Evolutionary conservation across 306 rosid genomes (phyloP).

Genomic region (Rosa chinensis): DNA sequence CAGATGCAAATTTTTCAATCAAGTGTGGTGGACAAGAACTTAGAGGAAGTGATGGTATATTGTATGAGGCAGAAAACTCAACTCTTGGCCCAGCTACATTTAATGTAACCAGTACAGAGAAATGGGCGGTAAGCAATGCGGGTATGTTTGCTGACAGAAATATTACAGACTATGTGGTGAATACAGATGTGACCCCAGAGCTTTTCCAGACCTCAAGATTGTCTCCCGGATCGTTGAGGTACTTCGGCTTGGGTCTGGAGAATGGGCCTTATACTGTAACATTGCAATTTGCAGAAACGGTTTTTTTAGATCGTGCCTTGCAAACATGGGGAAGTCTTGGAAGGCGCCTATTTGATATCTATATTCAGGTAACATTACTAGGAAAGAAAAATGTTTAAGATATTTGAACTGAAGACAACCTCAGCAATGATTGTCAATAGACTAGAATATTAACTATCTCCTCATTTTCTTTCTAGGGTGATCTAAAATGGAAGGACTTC

Average conservation of each 20-base stretch:
- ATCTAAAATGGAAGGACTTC: too few relatives aligned
- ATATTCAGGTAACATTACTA: too few relatives aligned
- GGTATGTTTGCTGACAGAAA: conserved; percentile 2
- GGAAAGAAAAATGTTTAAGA: too few relatives aligned
- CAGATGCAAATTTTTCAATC: conserved; percentile 35
- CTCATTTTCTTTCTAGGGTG: too few relatives aligned
- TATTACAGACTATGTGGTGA: not conserved
- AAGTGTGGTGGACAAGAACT: conserved; percentile 22
- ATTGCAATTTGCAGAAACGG: too few relatives aligned
- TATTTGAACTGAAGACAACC: too few relatives aligned
- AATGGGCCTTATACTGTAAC: too few relatives aligned
- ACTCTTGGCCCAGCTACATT: conserved; percentile 17
- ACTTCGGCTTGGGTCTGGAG: conserved; percentile 7
- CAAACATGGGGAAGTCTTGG: too few relatives aligned
- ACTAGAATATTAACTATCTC: too few relatives aligned
- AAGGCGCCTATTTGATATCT: too few relatives aligned
- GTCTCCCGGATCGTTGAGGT: conserved; percentile 32
- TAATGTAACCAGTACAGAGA: conserved; percentile 3
- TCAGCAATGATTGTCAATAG: too few relatives aligned
- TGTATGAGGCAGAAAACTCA: conserved; percentile 20
- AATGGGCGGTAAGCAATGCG: conserved; percentile 30
- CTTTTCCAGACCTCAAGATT: conserved; percentile 27
- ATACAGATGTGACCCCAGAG: conserved; percentile 6
- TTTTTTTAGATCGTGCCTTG: too few relatives aligned
- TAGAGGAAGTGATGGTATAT: conserved; percentile 12